phyloP scores from a whole-genome alignment of 306 rosid genomes.

The Trichosanthes truncata region DNA sequence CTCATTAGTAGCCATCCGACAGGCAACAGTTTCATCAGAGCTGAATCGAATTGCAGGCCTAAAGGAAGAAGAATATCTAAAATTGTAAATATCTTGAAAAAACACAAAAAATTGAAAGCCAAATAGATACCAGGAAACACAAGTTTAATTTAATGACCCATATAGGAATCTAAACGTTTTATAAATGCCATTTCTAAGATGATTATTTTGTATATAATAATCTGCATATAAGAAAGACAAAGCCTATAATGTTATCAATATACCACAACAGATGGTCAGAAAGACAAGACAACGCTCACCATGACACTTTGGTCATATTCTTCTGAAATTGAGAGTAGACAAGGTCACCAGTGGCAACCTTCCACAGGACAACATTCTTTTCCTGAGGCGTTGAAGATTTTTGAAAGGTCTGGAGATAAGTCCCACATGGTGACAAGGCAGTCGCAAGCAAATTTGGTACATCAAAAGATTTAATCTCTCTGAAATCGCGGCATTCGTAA shows the following conservation, averaged over 20 bases:
- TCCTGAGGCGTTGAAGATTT: slow-evolving; percentile 57
- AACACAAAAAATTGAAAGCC: background rate
- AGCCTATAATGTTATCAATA: background rate
- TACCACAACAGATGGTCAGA: background rate
- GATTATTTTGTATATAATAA: background rate
- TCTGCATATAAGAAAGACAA: background rate
- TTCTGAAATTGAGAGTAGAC: slow-evolving; percentile 63
- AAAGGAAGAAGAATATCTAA: slow-evolving; percentile 6
- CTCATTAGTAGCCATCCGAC: slow-evolving; percentile 79
- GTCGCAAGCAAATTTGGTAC: slow-evolving; percentile 50
- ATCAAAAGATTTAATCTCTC: slow-evolving; percentile 58
- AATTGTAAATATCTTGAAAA: background rate
- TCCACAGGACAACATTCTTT: slow-evolving; percentile 71
- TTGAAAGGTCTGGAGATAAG: slow-evolving; percentile 66
- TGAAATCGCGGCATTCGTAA: slow-evolving; percentile 37
- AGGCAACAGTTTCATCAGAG: slow-evolving; percentile 65
- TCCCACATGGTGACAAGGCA: slow-evolving; percentile 60
- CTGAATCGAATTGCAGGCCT: slow-evolving; percentile 86
- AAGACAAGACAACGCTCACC: slow-evolving; percentile 28
- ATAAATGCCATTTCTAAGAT: background rate
- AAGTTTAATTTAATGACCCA: background rate
- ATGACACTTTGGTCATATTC: slow-evolving; percentile 53
- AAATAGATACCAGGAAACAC: background rate
- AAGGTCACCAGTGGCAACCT: slow-evolving; percentile 39
- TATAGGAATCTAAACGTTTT: background rate